Conservation (phyloP, 2,329 filamentous ascomycete species). For the Bipolaris gigantea region DNA sequence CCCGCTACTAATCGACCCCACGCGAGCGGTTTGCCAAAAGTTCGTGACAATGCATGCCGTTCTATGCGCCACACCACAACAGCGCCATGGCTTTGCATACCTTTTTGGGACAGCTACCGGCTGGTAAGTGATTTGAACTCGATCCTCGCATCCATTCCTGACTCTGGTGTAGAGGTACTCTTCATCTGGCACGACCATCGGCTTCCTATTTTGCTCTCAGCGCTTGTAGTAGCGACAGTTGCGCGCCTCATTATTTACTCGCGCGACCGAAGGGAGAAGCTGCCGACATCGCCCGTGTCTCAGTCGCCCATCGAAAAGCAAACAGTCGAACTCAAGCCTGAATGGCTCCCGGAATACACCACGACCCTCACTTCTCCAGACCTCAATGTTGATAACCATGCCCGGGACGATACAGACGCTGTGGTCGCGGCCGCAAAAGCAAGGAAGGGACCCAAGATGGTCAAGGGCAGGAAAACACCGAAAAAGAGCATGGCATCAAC, state of each 20-base stretch:
- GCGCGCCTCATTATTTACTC: slow-evolving; percentile 34
- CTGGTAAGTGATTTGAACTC: slow-evolving; percentile 10
- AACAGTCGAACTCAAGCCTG: slow-evolving; percentile 33
- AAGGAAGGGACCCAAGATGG: slow-evolving; percentile 43
- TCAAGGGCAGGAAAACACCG: slow-evolving; percentile 40
- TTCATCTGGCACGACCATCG: slow-evolving; percentile 44
- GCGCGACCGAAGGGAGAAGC: slow-evolving; percentile 32
- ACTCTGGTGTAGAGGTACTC: slow-evolving; percentile 35
- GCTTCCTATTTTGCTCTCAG: slow-evolving; percentile 38
- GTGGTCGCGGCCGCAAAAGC: slow-evolving; percentile 25
- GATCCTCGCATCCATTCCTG: background rate
- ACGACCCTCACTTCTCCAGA: slow-evolving; percentile 25
- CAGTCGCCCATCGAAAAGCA: slow-evolving; percentile 39
- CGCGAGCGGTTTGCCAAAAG: slow-evolving; percentile 23
- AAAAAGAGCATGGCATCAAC: slow-evolving; percentile 25
- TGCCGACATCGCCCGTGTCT: slow-evolving; percentile 35
- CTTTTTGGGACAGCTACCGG: slow-evolving; percentile 19
- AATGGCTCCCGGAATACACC: slow-evolving; percentile 43
- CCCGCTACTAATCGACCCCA: slow-evolving; percentile 24
- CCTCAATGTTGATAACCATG: slow-evolving; percentile 35
- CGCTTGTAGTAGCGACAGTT: slow-evolving; percentile 32
- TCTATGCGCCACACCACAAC: slow-evolving; percentile 2
- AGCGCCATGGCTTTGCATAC: slow-evolving; percentile 20
- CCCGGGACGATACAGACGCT: slow-evolving; percentile 29
- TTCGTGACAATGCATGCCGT: slow-evolving; percentile 7